Conservation (phyloP, 1,284 basidiomycete genomes). For the Volvariella surrecta region DNA sequence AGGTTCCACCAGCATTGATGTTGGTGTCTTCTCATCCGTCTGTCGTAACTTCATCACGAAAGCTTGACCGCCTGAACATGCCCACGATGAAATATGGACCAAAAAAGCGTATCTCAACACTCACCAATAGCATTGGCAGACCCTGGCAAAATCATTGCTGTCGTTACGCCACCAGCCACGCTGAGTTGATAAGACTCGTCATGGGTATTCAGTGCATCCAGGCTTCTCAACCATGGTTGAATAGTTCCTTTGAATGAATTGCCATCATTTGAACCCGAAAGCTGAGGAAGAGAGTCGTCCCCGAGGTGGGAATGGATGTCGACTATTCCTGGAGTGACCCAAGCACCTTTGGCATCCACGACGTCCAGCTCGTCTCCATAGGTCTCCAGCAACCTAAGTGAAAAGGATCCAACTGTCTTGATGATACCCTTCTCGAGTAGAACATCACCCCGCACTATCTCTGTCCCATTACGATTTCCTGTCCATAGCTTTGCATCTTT, state of each 20-base stretch:
- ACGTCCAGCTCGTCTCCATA: constrained; percentile 27
- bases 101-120: constrained; percentile 1
- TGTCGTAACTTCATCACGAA: constrained; percentile 58
- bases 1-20: constrained; percentile 51
- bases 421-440: constrained; percentile 49
- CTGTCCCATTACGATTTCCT: constrained; percentile 40
- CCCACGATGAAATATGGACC: constrained; percentile 1
- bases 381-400: constrained; percentile 11
- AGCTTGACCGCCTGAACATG: constrained; percentile 43
- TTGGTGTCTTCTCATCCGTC: constrained; percentile 43
- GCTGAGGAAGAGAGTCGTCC: constrained; percentile 23
- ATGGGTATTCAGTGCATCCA: constrained; percentile 58
- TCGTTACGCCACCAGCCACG: constrained; percentile 62
- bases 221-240: constrained; percentile 52
- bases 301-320: constrained; percentile 77
- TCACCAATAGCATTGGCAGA: constrained; percentile 37
- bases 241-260: constrained; percentile 46
- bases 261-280: constrained; percentile 38
- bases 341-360: constrained; percentile 38
- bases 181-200: constrained; percentile 48
- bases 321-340: constrained; percentile 53
- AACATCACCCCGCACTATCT: constrained; percentile 42
- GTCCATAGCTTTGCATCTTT: constrained; percentile 42
- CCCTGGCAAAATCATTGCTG: constrained; percentile 47
- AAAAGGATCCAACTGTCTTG: constrained; percentile 28